phyloP scores from a whole-genome alignment of 2,329 filamentous ascomycete genomes.

The Chrysosphaeria jannelii region DNA sequence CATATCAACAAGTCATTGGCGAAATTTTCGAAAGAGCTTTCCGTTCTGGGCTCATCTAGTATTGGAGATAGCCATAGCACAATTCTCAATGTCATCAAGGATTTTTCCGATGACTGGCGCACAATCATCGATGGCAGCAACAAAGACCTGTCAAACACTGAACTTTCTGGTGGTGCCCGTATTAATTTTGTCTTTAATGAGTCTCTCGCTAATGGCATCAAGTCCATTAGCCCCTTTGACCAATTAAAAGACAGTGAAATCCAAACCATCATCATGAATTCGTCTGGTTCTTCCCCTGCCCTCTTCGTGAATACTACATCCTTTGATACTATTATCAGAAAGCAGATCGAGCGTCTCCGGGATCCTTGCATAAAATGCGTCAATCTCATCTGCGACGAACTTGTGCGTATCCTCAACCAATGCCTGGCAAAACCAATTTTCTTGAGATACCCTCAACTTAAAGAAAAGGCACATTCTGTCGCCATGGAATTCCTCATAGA shows the following conservation, averaged over 20 bases:
- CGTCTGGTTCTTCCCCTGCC: conserved; percentile 87
- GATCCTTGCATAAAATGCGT: conserved; percentile 95
- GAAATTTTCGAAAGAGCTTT: conserved; percentile 66
- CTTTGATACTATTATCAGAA: conserved; percentile 97
- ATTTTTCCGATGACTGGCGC: conserved; percentile 93
- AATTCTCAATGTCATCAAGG: conserved; percentile 92
- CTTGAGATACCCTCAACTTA: conserved; percentile 71
- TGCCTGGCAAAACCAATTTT: conserved; percentile 71
- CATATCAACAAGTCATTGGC: conserved; percentile 80
- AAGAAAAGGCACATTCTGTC: conserved; percentile 86
- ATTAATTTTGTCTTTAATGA: conserved; percentile 99
- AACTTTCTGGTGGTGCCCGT: conserved; percentile 85
- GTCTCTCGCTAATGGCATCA: conserved; percentile 87
- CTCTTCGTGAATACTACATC: conserved; percentile 92
- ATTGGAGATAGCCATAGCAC: conserved; percentile 92
- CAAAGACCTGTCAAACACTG: conserved; percentile 75
- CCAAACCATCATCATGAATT: conserved; percentile 91
- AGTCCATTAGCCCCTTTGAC: conserved; percentile 93
- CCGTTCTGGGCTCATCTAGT: conserved; percentile 68
- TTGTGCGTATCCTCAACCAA: conserved; percentile 82
- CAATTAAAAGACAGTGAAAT: conserved; percentile 95
- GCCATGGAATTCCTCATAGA: conserved; percentile 95
- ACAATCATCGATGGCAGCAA: conserved; percentile 92
- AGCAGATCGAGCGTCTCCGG: conserved; percentile 88
- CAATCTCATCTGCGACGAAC: conserved; percentile 84